Evolutionary conservation across 2,329 filamentous ascomycete species (phyloP), one percentile per base, ranked within the genome.

Genomic region (Dactylellina cionopaga): DNA sequence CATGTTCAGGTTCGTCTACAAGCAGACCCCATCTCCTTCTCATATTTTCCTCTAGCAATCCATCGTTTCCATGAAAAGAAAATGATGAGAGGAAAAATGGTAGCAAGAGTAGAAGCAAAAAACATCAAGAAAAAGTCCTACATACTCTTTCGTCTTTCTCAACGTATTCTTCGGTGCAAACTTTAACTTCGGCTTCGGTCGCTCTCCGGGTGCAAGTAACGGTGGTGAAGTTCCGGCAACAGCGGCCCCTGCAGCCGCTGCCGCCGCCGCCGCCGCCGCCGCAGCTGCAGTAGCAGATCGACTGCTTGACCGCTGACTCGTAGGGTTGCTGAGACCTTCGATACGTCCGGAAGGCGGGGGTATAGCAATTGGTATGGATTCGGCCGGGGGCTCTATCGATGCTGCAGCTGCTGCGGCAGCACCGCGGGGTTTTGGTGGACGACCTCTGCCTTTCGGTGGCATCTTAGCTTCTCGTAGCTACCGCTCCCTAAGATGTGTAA

Each of bases 91-190:
- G n/a, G 41, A 43, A 39, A 19, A 19, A 10, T 5, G n/a, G 17
- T 3, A 31, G 41, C 46, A 37, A 29, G 9, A 17, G 7, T 37
- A 44, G n/a, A 52, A 24, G 43, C 19, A 11, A 29, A 27, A 27
- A 31, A 11, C 5, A 24, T 49, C 15, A 22, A 22, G 7, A 5
- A 35, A 60, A 11, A 54, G 15, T 25, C 33, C n/a, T 27, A 59
- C 75, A 55, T 62, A 77, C 75, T 77, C 76, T 52, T 76, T 75
- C 6, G 74, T 74, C 49, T 74, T 75, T 44, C 76, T 65, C 13
- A 49, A 47, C 15, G 75, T 74, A 63, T 75, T 74, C 49, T 77
- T 77, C 6, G 76, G 76, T 46, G 75, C 76, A 47, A 77, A 77
- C 52, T 76, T 77, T 17, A 77, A 24, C 27, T 75, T 54, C 27